These are phyloP conservation scores for Sindora glabra DNA, from an alignment of 306 rosid genomes.

Conservation along the genomic window DNA sequence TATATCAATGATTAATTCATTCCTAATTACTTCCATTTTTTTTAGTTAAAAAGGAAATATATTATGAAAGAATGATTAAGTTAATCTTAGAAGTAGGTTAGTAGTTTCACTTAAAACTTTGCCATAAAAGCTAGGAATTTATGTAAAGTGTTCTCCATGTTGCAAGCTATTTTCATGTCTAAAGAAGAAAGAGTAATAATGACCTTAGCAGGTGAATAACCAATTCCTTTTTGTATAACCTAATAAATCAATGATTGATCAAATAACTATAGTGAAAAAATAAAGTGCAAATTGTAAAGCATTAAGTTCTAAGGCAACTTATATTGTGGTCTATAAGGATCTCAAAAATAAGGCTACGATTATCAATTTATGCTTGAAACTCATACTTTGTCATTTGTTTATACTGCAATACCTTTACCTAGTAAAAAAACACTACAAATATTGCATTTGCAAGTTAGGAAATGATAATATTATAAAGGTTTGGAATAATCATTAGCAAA, in stretches of 20 bases:
- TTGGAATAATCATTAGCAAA: neutral
- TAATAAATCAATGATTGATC: conserved; percentile 18
- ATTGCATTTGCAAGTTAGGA: conserved; percentile 9
- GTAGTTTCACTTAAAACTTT: conserved; percentile 62
- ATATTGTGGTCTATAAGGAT: conserved; percentile 64
- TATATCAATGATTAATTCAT: neutral
- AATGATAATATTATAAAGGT: conserved; percentile 2
- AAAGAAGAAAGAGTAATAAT: conserved; percentile 62
- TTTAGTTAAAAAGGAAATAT: neutral
- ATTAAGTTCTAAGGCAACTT: conserved; percentile 26
- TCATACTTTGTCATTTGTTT: conserved; percentile 52
- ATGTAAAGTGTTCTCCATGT: conserved; percentile 54
- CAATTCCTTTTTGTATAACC: conserved; percentile 72
- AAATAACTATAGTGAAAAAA: neutral
- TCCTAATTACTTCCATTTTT: neutral
- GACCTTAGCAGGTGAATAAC: conserved; percentile 70
- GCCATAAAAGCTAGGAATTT: conserved; percentile 59
- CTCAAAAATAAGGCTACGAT: conserved; percentile 87
- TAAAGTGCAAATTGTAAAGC: conserved; percentile 1
- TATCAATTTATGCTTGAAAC: conserved; percentile 73
- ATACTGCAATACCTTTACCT: conserved; percentile 84
- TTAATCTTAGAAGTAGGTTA: neutral
- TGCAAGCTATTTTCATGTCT: conserved; percentile 31
- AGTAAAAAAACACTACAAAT: conserved; percentile 76
- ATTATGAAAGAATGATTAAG: neutral